Base-by-base conservation (phyloP, 1,284 basidiomycete species). In the Polyporus tsugae region DNA sequence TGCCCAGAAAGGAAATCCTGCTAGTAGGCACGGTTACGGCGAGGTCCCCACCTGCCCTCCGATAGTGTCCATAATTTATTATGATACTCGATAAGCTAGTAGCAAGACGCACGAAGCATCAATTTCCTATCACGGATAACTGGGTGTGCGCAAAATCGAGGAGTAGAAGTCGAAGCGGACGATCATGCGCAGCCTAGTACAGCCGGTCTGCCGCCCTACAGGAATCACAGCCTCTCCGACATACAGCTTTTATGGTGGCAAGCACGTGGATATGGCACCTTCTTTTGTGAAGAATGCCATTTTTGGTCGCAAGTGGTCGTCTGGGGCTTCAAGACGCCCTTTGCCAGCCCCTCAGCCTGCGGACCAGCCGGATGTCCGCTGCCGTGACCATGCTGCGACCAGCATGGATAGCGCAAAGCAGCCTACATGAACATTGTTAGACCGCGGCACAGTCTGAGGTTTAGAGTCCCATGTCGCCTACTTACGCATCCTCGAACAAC, bases 401-500 rank as follows among this genome's bases (percentile, higher is more conserved):
- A 19, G 55, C 55, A 6, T 58, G 55, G 10, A 5, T 7, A 22
- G 55, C 55, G 55, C 55, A 58, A 9, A 58, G 55, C 9, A 19
- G 55, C 10, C 55, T 58, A 13, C 11, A 22, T 22, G 6, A 22
- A 22, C 19, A 19, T 2, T 2, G 35, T 58, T 10, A 58, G 55
- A 11, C 55, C 6, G 7, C 33, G 19, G 55, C 46, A 59, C 52
- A 42, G 49, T n/a, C 57, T 58, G 29, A 35, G 39, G 19, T 59
- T 65, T 62, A 36, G 15, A 22, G 29, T 9, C 7, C 19, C 4
- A 36, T 33, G 7, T 15, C 33, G 53, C 5, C 25, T 11, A 74
- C 95, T 84, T 79, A 97, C 93, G 96, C 94, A 81, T 98, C 96
- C 81, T 98, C 96, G 73, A 98, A 98, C 44, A 98, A 82, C 82